phyloP scores from a whole-genome alignment of 768 basidiomycete genomes.

The Mycena albidolilacea region DNA sequence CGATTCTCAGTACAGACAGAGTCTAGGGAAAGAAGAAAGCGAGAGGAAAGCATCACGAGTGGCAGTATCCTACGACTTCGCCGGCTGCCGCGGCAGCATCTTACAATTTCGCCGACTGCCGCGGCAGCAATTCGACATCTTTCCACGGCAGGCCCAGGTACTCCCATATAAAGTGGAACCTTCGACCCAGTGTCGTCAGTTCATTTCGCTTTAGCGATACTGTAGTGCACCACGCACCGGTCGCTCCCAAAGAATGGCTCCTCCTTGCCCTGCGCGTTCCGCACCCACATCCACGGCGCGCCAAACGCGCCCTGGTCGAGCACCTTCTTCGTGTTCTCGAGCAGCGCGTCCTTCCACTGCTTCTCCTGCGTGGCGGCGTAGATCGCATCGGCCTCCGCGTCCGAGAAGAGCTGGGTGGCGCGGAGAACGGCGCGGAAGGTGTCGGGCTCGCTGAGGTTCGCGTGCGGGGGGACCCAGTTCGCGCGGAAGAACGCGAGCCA shows the following conservation, averaged over 20 bases:
- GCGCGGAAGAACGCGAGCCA: conserved; percentile 35
- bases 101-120: conserved; percentile 23
- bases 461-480: conserved; percentile 37
- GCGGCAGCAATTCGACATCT: conserved; percentile 36
- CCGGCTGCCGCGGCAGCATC: neutral
- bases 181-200: neutral
- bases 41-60: too few relatives aligned
- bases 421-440: conserved; percentile 16
- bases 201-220: neutral
- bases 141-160: conserved; percentile 39
- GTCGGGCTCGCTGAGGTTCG: conserved; percentile 28
- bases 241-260: conserved; percentile 43
- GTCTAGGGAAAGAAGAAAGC: neutral
- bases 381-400: conserved; percentile 33
- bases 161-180: conserved; percentile 41
- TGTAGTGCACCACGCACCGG: conserved; percentile 23
- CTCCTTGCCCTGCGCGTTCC: conserved; percentile 36
- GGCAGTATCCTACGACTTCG: too few relatives aligned
- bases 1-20: neutral
- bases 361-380: conserved; percentile 27
- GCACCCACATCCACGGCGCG: conserved; percentile 41
- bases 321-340: conserved; percentile 38
- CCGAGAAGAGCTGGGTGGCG: conserved; percentile 31
- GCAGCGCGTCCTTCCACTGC: conserved; percentile 38
- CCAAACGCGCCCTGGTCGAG: conserved; percentile 41